Percentiles rank a stretch among this genome's conserved stretches.
Evolutionary conservation across 2,329 filamentous ascomycete species (phyloP).

Genomic region (Ilyonectria sp.): DNA sequence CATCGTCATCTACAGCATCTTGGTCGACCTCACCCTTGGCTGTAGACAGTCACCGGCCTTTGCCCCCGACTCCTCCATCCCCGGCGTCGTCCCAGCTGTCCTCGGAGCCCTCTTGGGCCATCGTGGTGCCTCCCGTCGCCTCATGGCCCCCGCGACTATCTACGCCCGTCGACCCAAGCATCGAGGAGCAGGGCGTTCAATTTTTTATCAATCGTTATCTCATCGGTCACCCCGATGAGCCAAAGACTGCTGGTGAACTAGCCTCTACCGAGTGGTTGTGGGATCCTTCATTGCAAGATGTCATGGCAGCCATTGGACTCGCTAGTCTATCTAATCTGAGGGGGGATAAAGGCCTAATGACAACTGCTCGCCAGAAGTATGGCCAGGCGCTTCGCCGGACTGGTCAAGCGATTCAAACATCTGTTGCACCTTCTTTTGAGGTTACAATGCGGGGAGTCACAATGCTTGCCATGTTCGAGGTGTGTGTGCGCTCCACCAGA

Average conservation of each 20-base stretch:
- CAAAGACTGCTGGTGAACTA: constrained; percentile 56
- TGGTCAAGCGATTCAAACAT: constrained; percentile 57
- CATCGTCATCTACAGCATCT: constrained; percentile 39
- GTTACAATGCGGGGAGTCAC: constrained; percentile 68
- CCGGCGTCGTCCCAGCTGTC: constrained; percentile 29
- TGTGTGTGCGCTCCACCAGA: constrained; percentile 50
- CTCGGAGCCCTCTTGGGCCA: not conserved
- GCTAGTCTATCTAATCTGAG: constrained; percentile 70
- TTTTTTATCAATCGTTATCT: constrained; percentile 69
- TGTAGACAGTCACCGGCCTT: constrained; percentile 29
- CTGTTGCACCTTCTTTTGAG: constrained; percentile 54
- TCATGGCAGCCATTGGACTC: constrained; percentile 71
- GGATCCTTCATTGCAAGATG: constrained; percentile 59
- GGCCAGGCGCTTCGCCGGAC: constrained; percentile 66
- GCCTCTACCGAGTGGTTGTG: constrained; percentile 55
- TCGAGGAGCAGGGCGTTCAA: constrained; percentile 63
- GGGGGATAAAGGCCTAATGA: constrained; percentile 61
- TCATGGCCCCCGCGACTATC: constrained; percentile 36
- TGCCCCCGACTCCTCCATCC: constrained; percentile 39
- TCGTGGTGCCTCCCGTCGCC: constrained; percentile 2
- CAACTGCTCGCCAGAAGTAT: constrained; percentile 67
- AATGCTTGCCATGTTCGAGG: constrained; percentile 74
- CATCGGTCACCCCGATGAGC: constrained; percentile 66
- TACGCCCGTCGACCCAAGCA: constrained; percentile 57
- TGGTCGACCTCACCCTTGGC: constrained; percentile 41